Conservation (phyloP, 2,329 filamentous ascomycete genomes). For the Aurifilum marmelostoma region DNA sequence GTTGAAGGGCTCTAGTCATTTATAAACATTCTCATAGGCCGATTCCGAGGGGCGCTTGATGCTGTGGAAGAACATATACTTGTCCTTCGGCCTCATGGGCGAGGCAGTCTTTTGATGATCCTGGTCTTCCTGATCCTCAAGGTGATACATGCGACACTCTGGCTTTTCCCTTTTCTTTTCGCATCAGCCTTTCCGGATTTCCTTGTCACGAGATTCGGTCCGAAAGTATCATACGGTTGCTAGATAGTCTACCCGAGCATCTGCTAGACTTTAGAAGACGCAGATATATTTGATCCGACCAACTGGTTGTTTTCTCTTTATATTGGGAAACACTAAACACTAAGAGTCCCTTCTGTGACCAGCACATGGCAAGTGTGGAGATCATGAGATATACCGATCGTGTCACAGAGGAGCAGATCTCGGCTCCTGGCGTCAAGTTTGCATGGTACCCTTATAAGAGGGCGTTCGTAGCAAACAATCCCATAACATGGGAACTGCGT, state of each 20-base stretch:
- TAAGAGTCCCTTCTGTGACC: too few relatives aligned
- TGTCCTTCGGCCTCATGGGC: background rate
- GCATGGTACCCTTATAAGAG: background rate
- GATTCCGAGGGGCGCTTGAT: background rate
- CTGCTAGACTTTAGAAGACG: too few relatives aligned
- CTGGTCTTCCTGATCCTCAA: background rate
- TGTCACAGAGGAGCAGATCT: background rate
- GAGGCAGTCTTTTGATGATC: background rate
- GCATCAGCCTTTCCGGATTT: background rate
- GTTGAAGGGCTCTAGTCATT: too few relatives aligned
- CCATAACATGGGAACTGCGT: background rate
- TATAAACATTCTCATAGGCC: too few relatives aligned
- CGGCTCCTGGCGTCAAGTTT: background rate
- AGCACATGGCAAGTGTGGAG: too few relatives aligned
- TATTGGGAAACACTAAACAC: too few relatives aligned
- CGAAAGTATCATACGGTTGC: too few relatives aligned
- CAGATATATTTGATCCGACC: too few relatives aligned
- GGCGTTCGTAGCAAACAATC: background rate
- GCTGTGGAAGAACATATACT: background rate
- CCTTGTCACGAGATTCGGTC: background rate
- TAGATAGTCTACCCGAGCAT: too few relatives aligned
- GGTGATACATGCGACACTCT: background rate
- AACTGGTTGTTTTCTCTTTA: too few relatives aligned
- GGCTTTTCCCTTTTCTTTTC: background rate
- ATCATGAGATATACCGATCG: background rate